A percentile compares a stretch with the other conserved stretches of the same genome.
phyloP scores from a whole-genome alignment of 139 green algal genomes.

The Chlorella vulgaris region DNA sequence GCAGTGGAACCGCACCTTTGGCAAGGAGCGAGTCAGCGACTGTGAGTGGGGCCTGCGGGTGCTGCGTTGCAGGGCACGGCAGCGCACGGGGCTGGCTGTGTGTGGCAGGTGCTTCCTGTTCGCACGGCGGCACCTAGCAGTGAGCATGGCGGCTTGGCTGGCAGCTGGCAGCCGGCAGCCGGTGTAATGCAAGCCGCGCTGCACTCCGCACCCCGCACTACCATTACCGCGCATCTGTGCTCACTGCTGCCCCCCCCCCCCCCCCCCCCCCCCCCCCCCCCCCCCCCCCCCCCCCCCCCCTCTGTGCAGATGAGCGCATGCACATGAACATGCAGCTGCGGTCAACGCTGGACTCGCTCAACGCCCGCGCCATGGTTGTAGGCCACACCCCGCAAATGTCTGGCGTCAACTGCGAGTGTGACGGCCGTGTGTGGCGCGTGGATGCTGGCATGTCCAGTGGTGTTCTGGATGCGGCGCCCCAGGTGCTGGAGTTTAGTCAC shows the following conservation, averaged over 20 bases:
- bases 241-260: too few species aligned
- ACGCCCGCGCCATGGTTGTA: constrained; percentile 81
- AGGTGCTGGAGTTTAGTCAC: constrained; percentile 53
- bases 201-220: too few species aligned
- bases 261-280: background rate
- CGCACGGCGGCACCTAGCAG: too few species aligned
- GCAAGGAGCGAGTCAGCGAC: constrained; percentile 42
- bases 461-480: constrained; percentile 75
- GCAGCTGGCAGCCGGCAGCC: too few species aligned
- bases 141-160: too few species aligned
- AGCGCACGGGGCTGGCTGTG: too few species aligned
- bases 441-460: constrained; percentile 91
- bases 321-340: constrained; percentile 64
- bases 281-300: background rate
- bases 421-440: constrained; percentile 86
- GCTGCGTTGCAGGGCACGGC: too few species aligned
- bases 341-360: constrained; percentile 64
- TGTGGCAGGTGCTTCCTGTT: too few species aligned
- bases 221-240: too few species aligned
- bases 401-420: constrained; percentile 87
- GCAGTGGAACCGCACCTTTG: constrained; percentile 89
- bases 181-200: too few species aligned
- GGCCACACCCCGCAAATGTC: constrained; percentile 87
- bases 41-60: constrained; percentile 24
- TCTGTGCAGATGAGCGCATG: constrained; percentile 41